Percentiles rank a stretch among this genome's conserved stretches.
Conservation (phyloP, 192 early-diverging fungal genomes). For the Backusella macrospora region DNA sequence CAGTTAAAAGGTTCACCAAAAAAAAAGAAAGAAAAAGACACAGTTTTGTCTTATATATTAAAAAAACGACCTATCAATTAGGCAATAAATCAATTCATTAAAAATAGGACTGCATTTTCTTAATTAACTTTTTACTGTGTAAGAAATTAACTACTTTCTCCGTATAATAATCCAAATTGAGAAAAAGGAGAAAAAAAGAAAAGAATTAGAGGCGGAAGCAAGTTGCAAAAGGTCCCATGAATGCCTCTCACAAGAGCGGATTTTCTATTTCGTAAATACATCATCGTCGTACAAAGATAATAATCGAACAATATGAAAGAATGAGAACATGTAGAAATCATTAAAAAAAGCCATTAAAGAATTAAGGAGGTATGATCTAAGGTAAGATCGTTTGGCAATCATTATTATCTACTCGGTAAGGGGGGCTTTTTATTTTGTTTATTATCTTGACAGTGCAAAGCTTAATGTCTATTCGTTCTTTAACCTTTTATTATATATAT, state of each 20-base stretch:
- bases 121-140: neutral
- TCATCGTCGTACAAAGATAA: neutral
- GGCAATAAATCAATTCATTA: neutral
- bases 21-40: neutral
- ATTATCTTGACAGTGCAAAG: too few species aligned
- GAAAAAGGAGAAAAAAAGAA: conserved; percentile 8
- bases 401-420: conserved; percentile 1
- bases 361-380: neutral
- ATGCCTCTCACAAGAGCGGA: conserved; percentile 6
- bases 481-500: too few species aligned
- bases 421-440: too few species aligned
- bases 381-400: neutral
- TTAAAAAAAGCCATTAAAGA: neutral
- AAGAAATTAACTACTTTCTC: neutral
- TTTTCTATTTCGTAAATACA: conserved; percentile 6
- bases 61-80: neutral
- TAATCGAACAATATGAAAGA: neutral
- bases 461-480: too few species aligned
- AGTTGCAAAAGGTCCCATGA: neutral
- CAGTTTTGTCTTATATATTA: neutral
- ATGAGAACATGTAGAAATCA: neutral
- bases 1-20: too few species aligned
- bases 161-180: neutral
- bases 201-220: neutral
- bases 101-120: conserved; percentile 1